These are phyloP conservation scores for Saussurea involucrata DNA, from an alignment of 129 eudicot species.

Conservation along the genomic window DNA sequence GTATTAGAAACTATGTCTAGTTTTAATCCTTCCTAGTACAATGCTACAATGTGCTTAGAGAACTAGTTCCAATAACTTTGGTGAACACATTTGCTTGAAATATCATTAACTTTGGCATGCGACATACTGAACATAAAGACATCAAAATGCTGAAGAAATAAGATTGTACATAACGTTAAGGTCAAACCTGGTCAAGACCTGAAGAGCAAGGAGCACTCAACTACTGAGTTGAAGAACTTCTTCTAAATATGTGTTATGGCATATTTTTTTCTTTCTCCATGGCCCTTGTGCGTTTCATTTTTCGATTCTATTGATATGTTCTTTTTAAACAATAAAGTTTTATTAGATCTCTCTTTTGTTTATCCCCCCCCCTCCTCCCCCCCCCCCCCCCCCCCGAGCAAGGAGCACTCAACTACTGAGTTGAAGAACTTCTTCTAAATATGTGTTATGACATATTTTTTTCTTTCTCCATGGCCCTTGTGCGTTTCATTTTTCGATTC, in stretches of 20 bases:
- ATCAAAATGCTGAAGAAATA: slow-evolving; percentile 5
- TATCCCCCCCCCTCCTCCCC: neutral
- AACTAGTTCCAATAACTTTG: neutral
- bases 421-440: no score
- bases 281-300: neutral
- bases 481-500: neutral
- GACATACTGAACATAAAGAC: neutral
- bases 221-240: no score
- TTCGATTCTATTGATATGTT: neutral
- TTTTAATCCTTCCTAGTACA: neutral
- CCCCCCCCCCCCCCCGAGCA: no score
- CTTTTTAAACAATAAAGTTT: neutral
- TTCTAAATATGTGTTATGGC: no score
- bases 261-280: neutral
- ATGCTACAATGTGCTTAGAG: neutral
- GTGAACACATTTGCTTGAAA: slow-evolving; percentile 6
- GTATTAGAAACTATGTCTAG: slow-evolving; percentile 1
- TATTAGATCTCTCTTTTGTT: neutral
- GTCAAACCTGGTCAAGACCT: slow-evolving; percentile 11
- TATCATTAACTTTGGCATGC: slow-evolving; percentile 2
- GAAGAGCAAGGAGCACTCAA: neutral
- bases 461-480: slow-evolving; percentile 3
- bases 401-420: no score
- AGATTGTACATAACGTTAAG: slow-evolving; percentile 3
- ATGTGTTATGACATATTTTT: no score